Conservation (phyloP, 75 land plant species). For the Gnetum montanum region DNA sequence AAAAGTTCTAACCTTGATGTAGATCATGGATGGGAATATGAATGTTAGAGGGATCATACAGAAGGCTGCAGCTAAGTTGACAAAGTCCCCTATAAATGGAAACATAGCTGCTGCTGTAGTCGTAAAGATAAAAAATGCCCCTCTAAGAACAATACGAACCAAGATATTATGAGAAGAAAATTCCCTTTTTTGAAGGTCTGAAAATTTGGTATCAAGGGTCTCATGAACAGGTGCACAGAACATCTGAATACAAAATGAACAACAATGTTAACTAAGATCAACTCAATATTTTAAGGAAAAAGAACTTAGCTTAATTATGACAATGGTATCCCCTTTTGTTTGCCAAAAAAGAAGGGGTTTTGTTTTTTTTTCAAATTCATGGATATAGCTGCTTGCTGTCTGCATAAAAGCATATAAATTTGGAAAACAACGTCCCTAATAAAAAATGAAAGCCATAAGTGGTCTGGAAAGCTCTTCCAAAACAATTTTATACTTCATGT, state of each 20-base stretch:
- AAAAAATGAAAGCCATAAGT: no score
- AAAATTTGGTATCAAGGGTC: constrained; percentile 32
- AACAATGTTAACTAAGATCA: no score
- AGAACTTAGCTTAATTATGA: no score
- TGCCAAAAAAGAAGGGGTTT: no score
- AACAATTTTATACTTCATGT: no score
- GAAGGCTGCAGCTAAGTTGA: constrained; percentile 31
- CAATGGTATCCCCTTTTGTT: no score
- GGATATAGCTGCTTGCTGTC: no score
- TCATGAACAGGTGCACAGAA: constrained; percentile 41
- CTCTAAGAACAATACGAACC: constrained; percentile 20
- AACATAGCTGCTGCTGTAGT: constrained; percentile 28
- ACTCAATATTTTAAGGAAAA: no score
- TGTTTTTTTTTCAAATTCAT: no score
- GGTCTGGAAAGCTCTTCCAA: no score
- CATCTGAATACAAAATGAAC: constrained; percentile 27
- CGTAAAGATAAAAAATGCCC: constrained; percentile 11
- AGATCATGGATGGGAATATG: constrained; percentile 35
- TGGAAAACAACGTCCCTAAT: no score
- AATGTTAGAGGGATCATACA: constrained; percentile 28
- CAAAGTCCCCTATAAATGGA: constrained; percentile 58
- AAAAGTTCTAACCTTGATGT: constrained; percentile 23
- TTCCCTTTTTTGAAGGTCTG: constrained; percentile 10
- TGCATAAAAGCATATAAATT: no score
- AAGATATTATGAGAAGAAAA: constrained; percentile 16